phyloP scores from a whole-genome alignment of 176 grass and related monocot species.

The Microstegium vimineum region DNA sequence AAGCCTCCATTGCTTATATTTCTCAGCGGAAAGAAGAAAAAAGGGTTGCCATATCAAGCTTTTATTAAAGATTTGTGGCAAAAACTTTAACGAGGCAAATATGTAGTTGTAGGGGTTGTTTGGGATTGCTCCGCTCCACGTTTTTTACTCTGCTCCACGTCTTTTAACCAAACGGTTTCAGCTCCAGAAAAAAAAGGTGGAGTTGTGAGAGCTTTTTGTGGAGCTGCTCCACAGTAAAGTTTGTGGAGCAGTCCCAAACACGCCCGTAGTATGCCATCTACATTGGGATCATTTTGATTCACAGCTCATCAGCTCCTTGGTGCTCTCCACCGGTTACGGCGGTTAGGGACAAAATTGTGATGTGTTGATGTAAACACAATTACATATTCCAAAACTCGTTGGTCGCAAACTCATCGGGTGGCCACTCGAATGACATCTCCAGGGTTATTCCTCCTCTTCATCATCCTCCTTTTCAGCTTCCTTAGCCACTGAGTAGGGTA shows the following conservation, averaged over 20 bases:
- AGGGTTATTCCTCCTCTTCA: constrained; percentile 50
- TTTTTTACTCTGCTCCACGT: too few relatives aligned
- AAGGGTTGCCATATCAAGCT: constrained; percentile 29
- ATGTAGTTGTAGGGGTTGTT: too few relatives aligned
- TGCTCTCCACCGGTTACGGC: background rate
- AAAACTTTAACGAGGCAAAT: too few relatives aligned
- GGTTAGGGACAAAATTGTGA: constrained; percentile 30
- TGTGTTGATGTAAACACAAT: constrained; percentile 33
- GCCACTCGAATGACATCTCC: constrained; percentile 13
- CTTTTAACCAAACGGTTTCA: too few relatives aligned
- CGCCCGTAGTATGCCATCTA: constrained; percentile 27
- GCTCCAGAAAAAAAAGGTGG: too few relatives aligned
- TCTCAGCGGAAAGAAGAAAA: constrained; percentile 33
- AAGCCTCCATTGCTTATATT: constrained; percentile 44
- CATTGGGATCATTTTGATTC: background rate
- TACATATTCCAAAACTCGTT: constrained; percentile 41
- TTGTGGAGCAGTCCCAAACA: too few relatives aligned
- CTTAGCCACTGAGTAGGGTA: constrained; percentile 60
- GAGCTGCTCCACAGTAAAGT: too few relatives aligned
- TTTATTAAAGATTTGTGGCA: constrained; percentile 40
- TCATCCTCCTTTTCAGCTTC: constrained; percentile 73
- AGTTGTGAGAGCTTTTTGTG: too few relatives aligned
- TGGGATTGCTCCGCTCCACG: too few relatives aligned
- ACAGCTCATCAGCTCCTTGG: background rate
- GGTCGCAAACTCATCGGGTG: constrained; percentile 24